Conservation (phyloP, 202 grass and related monocot species). For the Hordeum pubiflorum region DNA sequence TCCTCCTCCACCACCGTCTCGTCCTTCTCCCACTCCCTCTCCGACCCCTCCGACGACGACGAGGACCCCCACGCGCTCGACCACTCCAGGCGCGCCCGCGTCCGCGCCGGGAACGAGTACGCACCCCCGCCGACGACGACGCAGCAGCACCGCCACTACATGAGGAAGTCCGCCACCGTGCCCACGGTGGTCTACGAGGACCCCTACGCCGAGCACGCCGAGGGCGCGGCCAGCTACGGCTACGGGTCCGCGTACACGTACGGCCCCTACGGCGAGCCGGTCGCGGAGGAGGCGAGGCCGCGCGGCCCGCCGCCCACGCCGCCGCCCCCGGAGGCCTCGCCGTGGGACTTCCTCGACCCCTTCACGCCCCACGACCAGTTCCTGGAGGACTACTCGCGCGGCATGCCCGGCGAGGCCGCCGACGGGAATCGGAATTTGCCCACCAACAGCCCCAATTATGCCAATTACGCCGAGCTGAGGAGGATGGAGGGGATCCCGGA, state of each 20-base stretch:
- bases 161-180: slow-evolving; percentile 42
- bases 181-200: slow-evolving; percentile 40
- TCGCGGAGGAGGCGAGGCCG: slow-evolving; percentile 3
- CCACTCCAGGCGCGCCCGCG: neutral
- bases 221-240: slow-evolving; percentile 25
- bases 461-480: slow-evolving; percentile 52
- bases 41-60: slow-evolving; percentile 44
- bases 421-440: slow-evolving; percentile 12
- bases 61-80: slow-evolving; percentile 13
- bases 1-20: slow-evolving; percentile 59
- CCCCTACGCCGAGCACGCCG: slow-evolving; percentile 16
- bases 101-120: neutral
- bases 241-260: slow-evolving; percentile 32
- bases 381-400: slow-evolving; percentile 19
- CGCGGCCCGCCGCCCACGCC: slow-evolving; percentile 30
- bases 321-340: slow-evolving; percentile 38
- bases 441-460: slow-evolving; percentile 45
- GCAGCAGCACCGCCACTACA: slow-evolving; percentile 33
- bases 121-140: neutral
- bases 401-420: slow-evolving; percentile 2
- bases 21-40: slow-evolving; percentile 69
- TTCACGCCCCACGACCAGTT: slow-evolving; percentile 60
- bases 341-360: slow-evolving; percentile 78
- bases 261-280: slow-evolving; percentile 27
- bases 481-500: slow-evolving; percentile 86